phyloP scores from a whole-genome alignment of 2,329 filamentous ascomycete species.

The Basipetospora chlamydospora region DNA sequence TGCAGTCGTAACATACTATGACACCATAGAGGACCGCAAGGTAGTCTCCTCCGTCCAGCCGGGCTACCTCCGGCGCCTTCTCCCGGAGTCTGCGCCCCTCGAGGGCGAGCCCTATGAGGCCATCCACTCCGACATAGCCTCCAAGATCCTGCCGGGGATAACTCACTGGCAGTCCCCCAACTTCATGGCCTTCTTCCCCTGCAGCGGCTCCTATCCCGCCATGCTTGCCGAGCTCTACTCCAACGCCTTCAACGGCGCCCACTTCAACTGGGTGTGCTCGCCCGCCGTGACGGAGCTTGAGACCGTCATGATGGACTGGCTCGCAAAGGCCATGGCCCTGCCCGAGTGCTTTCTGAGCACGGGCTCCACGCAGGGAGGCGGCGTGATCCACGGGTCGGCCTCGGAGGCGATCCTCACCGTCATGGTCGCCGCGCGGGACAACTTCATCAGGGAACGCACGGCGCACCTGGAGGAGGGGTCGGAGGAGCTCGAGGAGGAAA shows the following conservation, averaged over 20 bases:
- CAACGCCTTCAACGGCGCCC: conserved; percentile 73
- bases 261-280: conserved; percentile 95
- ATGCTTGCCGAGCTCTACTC: conserved; percentile 91
- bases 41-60: conserved; percentile 70
- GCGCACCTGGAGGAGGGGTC: conserved; percentile 26
- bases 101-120: conserved; percentile 58
- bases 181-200: conserved; percentile 93
- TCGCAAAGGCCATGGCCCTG: conserved; percentile 60
- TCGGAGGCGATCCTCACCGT: conserved; percentile 77
- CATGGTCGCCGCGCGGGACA: conserved; percentile 76
- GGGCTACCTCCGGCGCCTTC: conserved; percentile 69
- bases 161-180: conserved; percentile 92
- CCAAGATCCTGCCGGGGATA: conserved; percentile 78
- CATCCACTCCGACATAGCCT: conserved; percentile 72
- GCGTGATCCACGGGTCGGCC: conserved; percentile 87
- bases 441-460: conserved; percentile 51
- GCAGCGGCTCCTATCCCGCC: conserved; percentile 63
- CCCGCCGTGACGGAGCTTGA: conserved; percentile 88
- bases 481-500: conserved; percentile 54
- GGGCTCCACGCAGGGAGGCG: conserved; percentile 58
- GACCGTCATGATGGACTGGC: conserved; percentile 85
- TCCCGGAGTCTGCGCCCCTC: conserved; percentile 52
- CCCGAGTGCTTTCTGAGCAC: conserved; percentile 61
- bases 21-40: conserved; percentile 51
- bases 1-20: conserved; percentile 70